phyloP scores from a whole-genome alignment of 805 yeast genomes.

The Kodamaea sagamina region DNA sequence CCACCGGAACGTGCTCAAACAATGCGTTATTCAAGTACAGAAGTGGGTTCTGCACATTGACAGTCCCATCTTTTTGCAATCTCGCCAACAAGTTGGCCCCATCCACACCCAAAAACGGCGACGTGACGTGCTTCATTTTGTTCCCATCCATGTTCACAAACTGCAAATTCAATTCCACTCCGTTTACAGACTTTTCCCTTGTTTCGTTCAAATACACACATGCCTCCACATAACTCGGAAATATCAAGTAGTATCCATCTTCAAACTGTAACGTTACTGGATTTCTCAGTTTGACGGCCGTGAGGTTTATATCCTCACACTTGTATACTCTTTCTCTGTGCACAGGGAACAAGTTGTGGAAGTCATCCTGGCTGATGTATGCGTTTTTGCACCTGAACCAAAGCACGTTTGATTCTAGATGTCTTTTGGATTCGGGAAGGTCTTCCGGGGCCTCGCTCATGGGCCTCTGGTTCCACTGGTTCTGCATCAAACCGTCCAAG shows the following conservation, averaged over 20 bases:
- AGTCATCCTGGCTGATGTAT: slow-evolving; percentile 40
- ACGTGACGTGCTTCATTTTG: slow-evolving; percentile 29
- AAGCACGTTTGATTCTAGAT: slow-evolving; percentile 32
- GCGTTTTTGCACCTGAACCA: slow-evolving; percentile 41
- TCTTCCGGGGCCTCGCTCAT: slow-evolving; percentile 27
- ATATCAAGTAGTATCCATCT: slow-evolving; percentile 56
- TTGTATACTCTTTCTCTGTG: slow-evolving; percentile 31
- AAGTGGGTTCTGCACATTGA: slow-evolving; percentile 3
- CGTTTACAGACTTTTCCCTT: slow-evolving; percentile 49
- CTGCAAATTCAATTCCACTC: slow-evolving; percentile 46
- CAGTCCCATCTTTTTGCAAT: neutral
- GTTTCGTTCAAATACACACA: slow-evolving; percentile 55
- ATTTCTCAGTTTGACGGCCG: slow-evolving; percentile 52
- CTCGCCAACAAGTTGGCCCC: neutral
- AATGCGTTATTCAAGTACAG: slow-evolving; percentile 5
- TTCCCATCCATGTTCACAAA: slow-evolving; percentile 40
- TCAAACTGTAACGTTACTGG: slow-evolving; percentile 45
- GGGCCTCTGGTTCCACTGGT: slow-evolving; percentile 35
- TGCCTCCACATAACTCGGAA: slow-evolving; percentile 50
- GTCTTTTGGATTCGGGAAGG: slow-evolving; percentile 15
- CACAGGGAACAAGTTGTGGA: slow-evolving; percentile 39
- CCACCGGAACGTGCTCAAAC: slow-evolving; percentile 8
- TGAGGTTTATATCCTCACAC: slow-evolving; percentile 32
- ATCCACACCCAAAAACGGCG: slow-evolving; percentile 28
- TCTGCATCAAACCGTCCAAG: slow-evolving; percentile 31